Base-by-base conservation (phyloP, 306 rosid species). In the Castanea mollissima region DNA sequence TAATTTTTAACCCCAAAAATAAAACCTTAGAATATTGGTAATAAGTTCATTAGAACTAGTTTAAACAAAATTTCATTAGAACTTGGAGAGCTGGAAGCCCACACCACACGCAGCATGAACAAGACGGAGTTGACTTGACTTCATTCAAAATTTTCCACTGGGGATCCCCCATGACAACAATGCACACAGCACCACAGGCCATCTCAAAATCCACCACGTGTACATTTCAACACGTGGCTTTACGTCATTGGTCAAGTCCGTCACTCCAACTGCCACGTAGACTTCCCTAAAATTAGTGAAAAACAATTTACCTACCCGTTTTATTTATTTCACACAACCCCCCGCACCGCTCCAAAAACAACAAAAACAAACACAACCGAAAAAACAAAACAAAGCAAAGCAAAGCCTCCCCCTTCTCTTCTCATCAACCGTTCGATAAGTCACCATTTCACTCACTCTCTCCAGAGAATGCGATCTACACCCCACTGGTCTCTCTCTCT, bases 191-290 rank as follows among this genome's bases (percentile, higher is more conserved):
- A 78, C 58, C 23, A 68, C 83, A 13, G 11, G 44, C 35, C 92
- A 85, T 57, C 59, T 88, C 25, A 21, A 1, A 15, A 21, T 3
- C 25, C 54, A 29, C 91, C 94, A 88, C 91, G 89, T 88, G 87
- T 83, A 58, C 6, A 18, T 55, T 0, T 0, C 0, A 10, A 76
- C 86, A 85, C 52, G 11, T 80, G 92, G 68, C 73, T 1, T 0
- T 0, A 0, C 13, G 0, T 11, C 0, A 88, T 49, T 80, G 74
- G 92, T 4, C 2, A 0, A 0, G 0, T 15, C 1, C 5, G 0
- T 15, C n/a, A 12, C 21, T 6, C 74, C 58, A 52, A 81, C 78
- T 38, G 71, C 87, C 85, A 90, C 91, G 86, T 85, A 81, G 82
- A 80, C 85, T 25, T 74, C 59, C 74, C 76, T 55, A 16, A 0